These are phyloP conservation scores for Alternaria rosae DNA, from an alignment of 2,329 filamentous ascomycete genomes.

Conservation along the genomic window DNA sequence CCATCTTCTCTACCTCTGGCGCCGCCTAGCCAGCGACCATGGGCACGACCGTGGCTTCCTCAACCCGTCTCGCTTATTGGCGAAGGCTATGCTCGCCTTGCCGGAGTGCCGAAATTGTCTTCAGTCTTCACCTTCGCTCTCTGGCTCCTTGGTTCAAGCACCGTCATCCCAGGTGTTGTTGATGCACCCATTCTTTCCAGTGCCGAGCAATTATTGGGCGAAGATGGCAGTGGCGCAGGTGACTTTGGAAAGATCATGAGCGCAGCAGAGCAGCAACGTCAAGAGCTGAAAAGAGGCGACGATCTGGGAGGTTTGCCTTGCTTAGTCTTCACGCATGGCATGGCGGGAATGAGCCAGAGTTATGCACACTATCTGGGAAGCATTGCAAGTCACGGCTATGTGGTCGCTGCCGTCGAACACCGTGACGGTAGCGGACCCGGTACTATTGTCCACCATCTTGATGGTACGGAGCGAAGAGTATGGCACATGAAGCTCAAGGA, in stretches of 20 bases:
- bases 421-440: conserved; percentile 57
- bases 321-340: conserved; percentile 57
- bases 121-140: conserved; percentile 52
- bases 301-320: conserved; percentile 48
- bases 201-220: conserved; percentile 28
- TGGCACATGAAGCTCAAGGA: conserved; percentile 50
- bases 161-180: conserved; percentile 53
- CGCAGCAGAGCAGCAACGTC: conserved; percentile 28
- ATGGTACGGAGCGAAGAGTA: conserved; percentile 43
- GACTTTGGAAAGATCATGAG: conserved; percentile 26
- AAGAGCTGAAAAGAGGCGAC: conserved; percentile 35
- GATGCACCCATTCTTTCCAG: conserved; percentile 51
- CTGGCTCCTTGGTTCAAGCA: conserved; percentile 53
- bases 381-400: conserved; percentile 55
- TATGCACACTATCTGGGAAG: conserved; percentile 58
- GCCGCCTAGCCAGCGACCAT: conserved; percentile 33
- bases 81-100: conserved; percentile 55
- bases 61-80: conserved; percentile 54
- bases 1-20: conserved; percentile 43
- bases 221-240: conserved; percentile 24
- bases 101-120: conserved; percentile 41
- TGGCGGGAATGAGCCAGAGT: conserved; percentile 55
- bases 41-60: conserved; percentile 54
- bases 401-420: conserved; percentile 58
- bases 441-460: conserved; percentile 48